Evolutionary conservation across 345 rosid species (phyloP).

Genomic region (Cardamine occulta): DNA sequence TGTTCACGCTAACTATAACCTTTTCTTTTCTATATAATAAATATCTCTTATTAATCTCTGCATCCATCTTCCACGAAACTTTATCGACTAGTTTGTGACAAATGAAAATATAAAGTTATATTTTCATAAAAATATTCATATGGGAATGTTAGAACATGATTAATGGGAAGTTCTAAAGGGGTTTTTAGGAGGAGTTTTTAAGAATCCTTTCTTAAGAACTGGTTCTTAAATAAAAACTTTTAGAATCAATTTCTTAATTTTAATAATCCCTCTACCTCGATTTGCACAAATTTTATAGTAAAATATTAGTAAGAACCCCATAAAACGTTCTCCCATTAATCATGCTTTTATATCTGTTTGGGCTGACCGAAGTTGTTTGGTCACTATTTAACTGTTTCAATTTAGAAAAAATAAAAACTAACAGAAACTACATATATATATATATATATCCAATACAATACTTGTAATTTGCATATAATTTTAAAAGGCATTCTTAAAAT

Average conservation of each 20-base stretch:
- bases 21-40: neutral
- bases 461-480: neutral
- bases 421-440: too few species aligned
- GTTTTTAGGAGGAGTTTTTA: too few species aligned
- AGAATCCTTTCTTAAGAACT: too few species aligned
- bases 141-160: neutral
- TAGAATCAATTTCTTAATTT: too few species aligned
- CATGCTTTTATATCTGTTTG: neutral
- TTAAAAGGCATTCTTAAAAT: too few species aligned
- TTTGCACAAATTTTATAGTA: too few species aligned
- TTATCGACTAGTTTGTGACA: slow-evolving; percentile 11
- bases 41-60: neutral
- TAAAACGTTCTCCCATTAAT: too few species aligned
- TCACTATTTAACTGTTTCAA: neutral
- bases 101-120: neutral
- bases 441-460: neutral
- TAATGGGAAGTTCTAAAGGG: too few species aligned
- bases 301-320: too few species aligned
- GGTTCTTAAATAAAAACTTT: too few species aligned
- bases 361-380: neutral
- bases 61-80: neutral
- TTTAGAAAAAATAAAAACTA: neutral
- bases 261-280: too few species aligned
- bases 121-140: neutral
- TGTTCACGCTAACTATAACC: slow-evolving; percentile 9